Conservation (phyloP, 129 eudicot genomes). For the Cynara cardunculus region DNA sequence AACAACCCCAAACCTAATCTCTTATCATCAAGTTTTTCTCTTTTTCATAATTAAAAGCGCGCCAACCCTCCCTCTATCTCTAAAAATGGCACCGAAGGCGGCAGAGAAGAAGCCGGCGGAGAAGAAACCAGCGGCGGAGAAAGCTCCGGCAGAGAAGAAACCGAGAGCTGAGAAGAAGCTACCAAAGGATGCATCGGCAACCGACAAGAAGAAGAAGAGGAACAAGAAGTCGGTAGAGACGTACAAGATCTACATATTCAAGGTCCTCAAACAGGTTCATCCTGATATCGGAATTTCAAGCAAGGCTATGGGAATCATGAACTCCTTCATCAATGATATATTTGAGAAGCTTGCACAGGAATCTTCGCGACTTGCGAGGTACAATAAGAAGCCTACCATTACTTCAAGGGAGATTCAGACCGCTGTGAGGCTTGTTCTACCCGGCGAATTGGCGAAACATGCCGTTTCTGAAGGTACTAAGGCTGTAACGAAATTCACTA, state of each 20-base stretch:
- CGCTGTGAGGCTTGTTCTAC: constrained; percentile 28
- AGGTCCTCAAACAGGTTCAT: constrained; percentile 30
- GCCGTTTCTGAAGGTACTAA: constrained; percentile 32
- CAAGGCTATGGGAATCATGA: constrained; percentile 33
- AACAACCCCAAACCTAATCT: not conserved
- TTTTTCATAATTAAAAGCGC: not conserved
- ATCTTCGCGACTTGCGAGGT: constrained; percentile 23
- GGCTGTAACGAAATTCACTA: constrained; percentile 30
- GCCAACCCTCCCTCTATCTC: not conserved
- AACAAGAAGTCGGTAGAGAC: constrained; percentile 27
- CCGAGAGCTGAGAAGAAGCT: constrained; percentile 55
- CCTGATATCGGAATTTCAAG: constrained; percentile 24
- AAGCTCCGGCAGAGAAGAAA: constrained; percentile 47
- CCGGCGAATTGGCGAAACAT: constrained; percentile 28
- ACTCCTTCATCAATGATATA: constrained; percentile 24
- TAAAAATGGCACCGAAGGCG: constrained; percentile 56
- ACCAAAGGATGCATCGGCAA: constrained; percentile 40
- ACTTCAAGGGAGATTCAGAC: constrained; percentile 30
- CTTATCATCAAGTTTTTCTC: not conserved
- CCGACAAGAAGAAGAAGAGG: constrained; percentile 32
- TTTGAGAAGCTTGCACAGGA: constrained; percentile 35
- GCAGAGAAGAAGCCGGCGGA: constrained; percentile 62
- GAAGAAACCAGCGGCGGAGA: constrained; percentile 58
- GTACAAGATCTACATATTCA: constrained; percentile 32
- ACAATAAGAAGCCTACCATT: constrained; percentile 18